A percentile compares a stretch with the other conserved stretches of the same genome.
Conservation (phyloP, 345 rosid species). For the Pistacia integerrima region DNA sequence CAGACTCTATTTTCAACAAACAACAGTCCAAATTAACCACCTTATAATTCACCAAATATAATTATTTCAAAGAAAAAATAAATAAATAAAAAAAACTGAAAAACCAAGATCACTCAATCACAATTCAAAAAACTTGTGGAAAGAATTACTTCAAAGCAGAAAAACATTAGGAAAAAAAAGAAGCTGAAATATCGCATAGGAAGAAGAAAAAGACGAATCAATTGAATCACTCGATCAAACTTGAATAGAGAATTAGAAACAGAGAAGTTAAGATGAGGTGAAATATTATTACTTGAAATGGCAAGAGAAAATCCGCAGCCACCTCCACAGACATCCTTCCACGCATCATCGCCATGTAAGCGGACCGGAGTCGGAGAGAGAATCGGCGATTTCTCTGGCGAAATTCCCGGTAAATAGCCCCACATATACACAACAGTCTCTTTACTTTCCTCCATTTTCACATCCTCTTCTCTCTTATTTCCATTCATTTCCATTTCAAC, state of each 20-base stretch:
- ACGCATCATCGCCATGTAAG: conserved; percentile 44
- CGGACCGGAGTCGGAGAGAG: conserved; percentile 46
- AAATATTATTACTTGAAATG: conserved; percentile 58
- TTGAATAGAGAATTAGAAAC: background rate
- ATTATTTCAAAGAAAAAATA: background rate
- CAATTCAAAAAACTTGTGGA: no score
- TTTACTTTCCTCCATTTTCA: conserved; percentile 38
- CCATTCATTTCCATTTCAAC: conserved; percentile 35
- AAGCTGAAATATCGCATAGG: no score
- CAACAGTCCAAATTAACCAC: background rate
- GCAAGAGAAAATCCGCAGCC: conserved; percentile 93
- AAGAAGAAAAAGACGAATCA: background rate
- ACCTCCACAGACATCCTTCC: conserved; percentile 79
- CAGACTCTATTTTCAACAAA: conserved; percentile 42
- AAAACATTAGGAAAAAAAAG: background rate
- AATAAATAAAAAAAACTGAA: background rate
- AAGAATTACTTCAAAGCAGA: background rate
- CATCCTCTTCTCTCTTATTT: conserved; percentile 23
- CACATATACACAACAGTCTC: conserved; percentile 56
- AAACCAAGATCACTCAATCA: no score
- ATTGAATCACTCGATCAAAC: background rate
- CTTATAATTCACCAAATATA: background rate
- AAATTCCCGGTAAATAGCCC: conserved; percentile 75
- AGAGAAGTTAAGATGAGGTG: background rate
- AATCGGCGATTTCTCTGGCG: conserved; percentile 65